Base-by-base conservation (phyloP, 306 rosid species). In the Quercus aquifolioides region DNA sequence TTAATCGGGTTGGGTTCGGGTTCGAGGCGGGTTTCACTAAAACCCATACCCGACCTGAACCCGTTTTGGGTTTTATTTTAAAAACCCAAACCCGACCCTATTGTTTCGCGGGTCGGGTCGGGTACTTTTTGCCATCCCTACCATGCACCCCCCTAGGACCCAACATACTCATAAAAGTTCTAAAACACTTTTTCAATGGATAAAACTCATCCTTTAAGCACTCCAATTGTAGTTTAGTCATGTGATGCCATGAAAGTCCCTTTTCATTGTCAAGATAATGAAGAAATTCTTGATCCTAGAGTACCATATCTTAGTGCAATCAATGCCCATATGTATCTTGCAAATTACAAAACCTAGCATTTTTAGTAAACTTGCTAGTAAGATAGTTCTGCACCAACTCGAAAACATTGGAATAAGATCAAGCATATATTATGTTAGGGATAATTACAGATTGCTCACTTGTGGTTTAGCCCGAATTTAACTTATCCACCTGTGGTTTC, bases 71-170 rank as follows among this genome's bases (percentile, higher is more conserved):
- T 35, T 6, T 35, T 35, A 1, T 35, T 35, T 35, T 5, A 35
- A 35, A 35, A 35, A 35, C 41, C 2, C 41, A 35, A 35, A 35
- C 9, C 2, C 2, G 0, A 38, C 43, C 43, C 9, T 38, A 38
- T 6, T 38, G 2, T 38, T 38, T 38, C 0, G 0, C 2, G 0
- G 0, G 3, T 38, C 2, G 7, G 6, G 38, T 38, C 9, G 0
- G 0, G 43, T 38, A 38, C 43, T 38, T 38, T 38, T 38, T 38
- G 43, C 43, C 43, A 38, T 38, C 43, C 43, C 43, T 38, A 38
- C 43, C 43, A 38, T 38, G 43, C 43, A 38, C 11, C 0, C 43
- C 43, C 43, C 11, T 38, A 38, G 43, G 11, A 7, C 43, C 43
- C 43, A 1, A 38, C 43, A 38, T 7, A 38, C 10, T 38, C 43